Percentiles rank a stretch among this genome's conserved stretches.
Conservation (phyloP, 306 rosid genomes). For the Corylus heterophylla region DNA sequence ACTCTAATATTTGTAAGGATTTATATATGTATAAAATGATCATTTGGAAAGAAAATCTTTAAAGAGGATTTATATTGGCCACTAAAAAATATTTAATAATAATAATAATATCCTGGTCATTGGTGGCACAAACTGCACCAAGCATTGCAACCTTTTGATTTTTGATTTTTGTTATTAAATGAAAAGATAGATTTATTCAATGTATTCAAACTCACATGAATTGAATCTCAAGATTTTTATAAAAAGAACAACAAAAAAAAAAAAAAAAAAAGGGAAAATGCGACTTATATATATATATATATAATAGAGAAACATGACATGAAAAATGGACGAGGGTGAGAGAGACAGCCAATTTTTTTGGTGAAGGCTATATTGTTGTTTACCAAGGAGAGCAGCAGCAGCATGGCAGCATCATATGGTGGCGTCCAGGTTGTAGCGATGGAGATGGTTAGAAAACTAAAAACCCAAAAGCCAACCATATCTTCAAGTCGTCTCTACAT, state of each 20-base stretch:
- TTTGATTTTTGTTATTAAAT: no score
- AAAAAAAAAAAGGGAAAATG: no score
- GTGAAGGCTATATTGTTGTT: no score
- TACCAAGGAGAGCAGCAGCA: no score
- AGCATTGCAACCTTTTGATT: background rate
- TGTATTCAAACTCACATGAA: background rate
- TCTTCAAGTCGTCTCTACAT: conserved; percentile 1
- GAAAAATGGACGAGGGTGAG: background rate
- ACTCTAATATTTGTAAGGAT: no score
- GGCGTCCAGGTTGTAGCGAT: conserved; percentile 31
- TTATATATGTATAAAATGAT: no score
- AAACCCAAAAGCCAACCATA: conserved; percentile 15
- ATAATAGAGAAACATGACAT: no score
- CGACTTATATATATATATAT: no score
- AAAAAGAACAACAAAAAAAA: no score
- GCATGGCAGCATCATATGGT: conserved; percentile 5
- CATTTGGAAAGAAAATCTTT: no score
- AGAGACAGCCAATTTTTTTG: no score
- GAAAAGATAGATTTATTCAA: no score
- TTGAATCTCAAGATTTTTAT: background rate
- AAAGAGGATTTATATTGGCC: background rate
- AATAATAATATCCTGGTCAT: background rate
- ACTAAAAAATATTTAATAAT: background rate
- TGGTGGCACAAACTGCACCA: background rate
- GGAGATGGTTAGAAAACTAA: conserved; percentile 16